Percentiles rank a stretch among this genome's conserved stretches.
Evolutionary conservation across 805 yeast genomes (phyloP).

Genomic region (Jamesozyma jinghongensis): DNA sequence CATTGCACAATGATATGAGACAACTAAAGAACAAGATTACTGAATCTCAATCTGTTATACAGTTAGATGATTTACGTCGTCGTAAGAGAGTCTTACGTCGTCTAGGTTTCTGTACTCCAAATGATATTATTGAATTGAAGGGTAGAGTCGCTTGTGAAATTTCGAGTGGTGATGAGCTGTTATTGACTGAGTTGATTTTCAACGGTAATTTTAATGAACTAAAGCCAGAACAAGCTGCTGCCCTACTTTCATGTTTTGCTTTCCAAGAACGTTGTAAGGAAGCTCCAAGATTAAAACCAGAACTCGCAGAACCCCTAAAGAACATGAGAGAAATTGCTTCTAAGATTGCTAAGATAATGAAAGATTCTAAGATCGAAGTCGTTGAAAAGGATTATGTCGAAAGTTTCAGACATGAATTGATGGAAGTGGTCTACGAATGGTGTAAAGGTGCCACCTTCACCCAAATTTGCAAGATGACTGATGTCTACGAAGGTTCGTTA

Average conservation of each 20-base stretch:
- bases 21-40: conserved; percentile 53
- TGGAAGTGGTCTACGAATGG: conserved; percentile 98
- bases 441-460: conserved; percentile 93
- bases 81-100: conserved; percentile 90
- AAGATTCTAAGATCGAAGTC: conserved; percentile 82
- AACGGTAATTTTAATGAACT: conserved; percentile 91
- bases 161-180: conserved; percentile 74
- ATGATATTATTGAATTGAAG: conserved; percentile 87
- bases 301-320: conserved; percentile 84
- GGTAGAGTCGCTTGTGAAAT: conserved; percentile 98
- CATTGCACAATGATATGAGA: conserved; percentile 49
- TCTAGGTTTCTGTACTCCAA: conserved; percentile 77
- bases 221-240: conserved; percentile 84
- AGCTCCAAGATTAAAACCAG: conserved; percentile 76
- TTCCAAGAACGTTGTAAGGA: conserved; percentile 94
- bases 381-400: conserved; percentile 90
- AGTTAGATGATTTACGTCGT: conserved; percentile 85
- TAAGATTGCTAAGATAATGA: conserved; percentile 79
- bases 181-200: conserved; percentile 85
- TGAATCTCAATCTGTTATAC: conserved; percentile 86
- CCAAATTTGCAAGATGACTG: conserved; percentile 97
- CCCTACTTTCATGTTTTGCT: conserved; percentile 86
- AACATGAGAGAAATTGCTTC: conserved; percentile 85
- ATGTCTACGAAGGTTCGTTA: conserved; percentile 93
- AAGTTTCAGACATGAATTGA: conserved; percentile 81